phyloP scores from a whole-genome alignment of 2,329 filamentous ascomycete species.

The Pyrenophora seminiperda region DNA sequence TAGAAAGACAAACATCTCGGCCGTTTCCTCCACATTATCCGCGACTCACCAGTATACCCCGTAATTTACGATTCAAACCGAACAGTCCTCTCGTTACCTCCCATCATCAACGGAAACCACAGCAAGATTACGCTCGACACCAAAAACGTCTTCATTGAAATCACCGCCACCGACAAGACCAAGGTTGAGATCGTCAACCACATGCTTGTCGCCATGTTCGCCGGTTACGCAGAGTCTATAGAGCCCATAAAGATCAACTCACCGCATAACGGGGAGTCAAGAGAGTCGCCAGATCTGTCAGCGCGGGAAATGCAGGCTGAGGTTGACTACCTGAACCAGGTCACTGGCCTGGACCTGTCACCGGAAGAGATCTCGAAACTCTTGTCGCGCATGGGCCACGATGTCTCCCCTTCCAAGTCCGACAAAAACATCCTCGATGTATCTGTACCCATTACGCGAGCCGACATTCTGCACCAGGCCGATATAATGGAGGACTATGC shows the following conservation, averaged over 20 bases:
- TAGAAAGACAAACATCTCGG: conserved; percentile 89
- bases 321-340: conserved; percentile 90
- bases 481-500: conserved; percentile 99
- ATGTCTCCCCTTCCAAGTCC: conserved; percentile 74
- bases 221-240: conserved; percentile 87
- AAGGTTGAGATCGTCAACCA: conserved; percentile 96
- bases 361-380: conserved; percentile 77
- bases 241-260: conserved; percentile 93
- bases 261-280: conserved; percentile 82
- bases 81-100: conserved; percentile 88
- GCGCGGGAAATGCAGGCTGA: conserved; percentile 79
- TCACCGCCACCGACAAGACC: conserved; percentile 92
- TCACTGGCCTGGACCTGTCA: conserved; percentile 79
- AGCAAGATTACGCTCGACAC: conserved; percentile 94
- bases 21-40: conserved; percentile 90
- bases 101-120: conserved; percentile 96
- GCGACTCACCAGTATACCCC: conserved; percentile 90
- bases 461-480: conserved; percentile 93
- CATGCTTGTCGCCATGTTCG: conserved; percentile 98
- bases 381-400: conserved; percentile 86
- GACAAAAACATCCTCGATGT: conserved; percentile 75
- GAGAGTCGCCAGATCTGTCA: conserved; percentile 80
- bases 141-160: conserved; percentile 94
- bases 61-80: conserved; percentile 91
- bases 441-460: conserved; percentile 82